Conservation (phyloP, 805 yeast genomes). For the Barnettozyma pratensis region DNA sequence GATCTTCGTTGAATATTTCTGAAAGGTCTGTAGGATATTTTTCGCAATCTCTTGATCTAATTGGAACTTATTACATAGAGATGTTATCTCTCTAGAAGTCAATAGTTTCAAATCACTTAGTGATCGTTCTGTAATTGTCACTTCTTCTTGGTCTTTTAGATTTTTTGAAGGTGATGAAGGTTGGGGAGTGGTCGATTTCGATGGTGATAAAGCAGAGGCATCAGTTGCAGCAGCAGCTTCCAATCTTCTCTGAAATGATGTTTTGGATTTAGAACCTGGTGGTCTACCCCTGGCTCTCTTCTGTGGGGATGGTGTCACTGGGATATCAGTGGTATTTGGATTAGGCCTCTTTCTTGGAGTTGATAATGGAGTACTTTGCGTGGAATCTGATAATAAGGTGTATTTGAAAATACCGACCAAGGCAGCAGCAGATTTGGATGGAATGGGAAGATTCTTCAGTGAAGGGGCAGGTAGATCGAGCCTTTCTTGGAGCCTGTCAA, state of each 20-base stretch:
- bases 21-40: slow-evolving; percentile 45
- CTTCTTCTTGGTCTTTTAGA: slow-evolving; percentile 5
- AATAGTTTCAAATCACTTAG: slow-evolving; percentile 28
- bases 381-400: neutral
- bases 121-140: slow-evolving; percentile 11
- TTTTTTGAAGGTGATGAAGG: neutral
- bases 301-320: slow-evolving; percentile 11
- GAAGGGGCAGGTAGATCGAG: slow-evolving; percentile 46
- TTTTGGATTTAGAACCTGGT: slow-evolving; percentile 16
- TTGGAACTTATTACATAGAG: slow-evolving; percentile 59
- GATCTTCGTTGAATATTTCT: slow-evolving; percentile 45
- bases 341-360: slow-evolving; percentile 9
- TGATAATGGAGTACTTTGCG: slow-evolving; percentile 2
- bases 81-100: slow-evolving; percentile 37
- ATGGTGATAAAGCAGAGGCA: neutral
- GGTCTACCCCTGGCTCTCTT: slow-evolving; percentile 20
- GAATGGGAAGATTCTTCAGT: slow-evolving; percentile 52
- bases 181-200: neutral
- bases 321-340: neutral
- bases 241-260: slow-evolving; percentile 26
- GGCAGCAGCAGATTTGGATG: slow-evolving; percentile 35
- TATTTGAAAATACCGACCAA: slow-evolving; percentile 17
- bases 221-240: slow-evolving; percentile 25
- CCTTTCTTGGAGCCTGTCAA: slow-evolving; percentile 40
- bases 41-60: slow-evolving; percentile 50